Conservation (phyloP, 768 basidiomycete species). For the Phlebiopsis gigantea region DNA sequence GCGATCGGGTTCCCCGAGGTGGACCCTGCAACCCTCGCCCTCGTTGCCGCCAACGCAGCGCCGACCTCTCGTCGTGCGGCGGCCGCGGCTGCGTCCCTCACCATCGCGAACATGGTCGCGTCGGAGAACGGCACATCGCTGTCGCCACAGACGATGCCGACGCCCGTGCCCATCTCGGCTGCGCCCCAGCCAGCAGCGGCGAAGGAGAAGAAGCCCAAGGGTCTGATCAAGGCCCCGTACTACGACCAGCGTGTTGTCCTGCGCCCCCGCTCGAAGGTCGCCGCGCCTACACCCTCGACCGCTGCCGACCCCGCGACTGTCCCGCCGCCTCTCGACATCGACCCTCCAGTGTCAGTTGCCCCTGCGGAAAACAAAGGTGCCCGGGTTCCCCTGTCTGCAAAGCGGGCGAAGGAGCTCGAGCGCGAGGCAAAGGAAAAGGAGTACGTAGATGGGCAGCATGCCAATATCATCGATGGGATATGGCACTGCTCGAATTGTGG, state of each 20-base stretch:
- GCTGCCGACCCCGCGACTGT: conserved; percentile 57
- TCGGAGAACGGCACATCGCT: conserved; percentile 78
- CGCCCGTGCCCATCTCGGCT: conserved; percentile 28
- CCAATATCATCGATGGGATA: conserved; percentile 75
- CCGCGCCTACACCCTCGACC: conserved; percentile 52
- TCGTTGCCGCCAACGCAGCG: conserved; percentile 58
- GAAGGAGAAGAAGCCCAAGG: conserved; percentile 67
- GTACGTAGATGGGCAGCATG: conserved; percentile 77
- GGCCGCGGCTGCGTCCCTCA: conserved; percentile 75
- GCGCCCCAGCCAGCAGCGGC: conserved; percentile 24
- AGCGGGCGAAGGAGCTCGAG: conserved; percentile 68
- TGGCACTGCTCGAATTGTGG: conserved; percentile 98
- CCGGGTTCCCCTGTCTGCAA: conserved; percentile 45
- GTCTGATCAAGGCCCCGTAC: conserved; percentile 68
- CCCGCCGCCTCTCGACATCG: conserved; percentile 56
- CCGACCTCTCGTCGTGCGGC: conserved; percentile 78
- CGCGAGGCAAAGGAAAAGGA: conserved; percentile 81
- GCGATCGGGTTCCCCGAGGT: conserved; percentile 81
- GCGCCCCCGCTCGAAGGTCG: conserved; percentile 53
- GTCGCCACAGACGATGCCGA: conserved; percentile 37
- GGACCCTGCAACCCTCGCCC: conserved; percentile 63
- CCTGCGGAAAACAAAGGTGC: conserved; percentile 43
- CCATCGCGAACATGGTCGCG: conserved; percentile 90
- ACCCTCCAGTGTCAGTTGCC: conserved; percentile 40
- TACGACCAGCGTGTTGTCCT: conserved; percentile 51